Evolutionary conservation across 257 asterid species (phyloP), one percentile per base, ranked within the genome.

Genomic region (Nemophila menziesii): DNA sequence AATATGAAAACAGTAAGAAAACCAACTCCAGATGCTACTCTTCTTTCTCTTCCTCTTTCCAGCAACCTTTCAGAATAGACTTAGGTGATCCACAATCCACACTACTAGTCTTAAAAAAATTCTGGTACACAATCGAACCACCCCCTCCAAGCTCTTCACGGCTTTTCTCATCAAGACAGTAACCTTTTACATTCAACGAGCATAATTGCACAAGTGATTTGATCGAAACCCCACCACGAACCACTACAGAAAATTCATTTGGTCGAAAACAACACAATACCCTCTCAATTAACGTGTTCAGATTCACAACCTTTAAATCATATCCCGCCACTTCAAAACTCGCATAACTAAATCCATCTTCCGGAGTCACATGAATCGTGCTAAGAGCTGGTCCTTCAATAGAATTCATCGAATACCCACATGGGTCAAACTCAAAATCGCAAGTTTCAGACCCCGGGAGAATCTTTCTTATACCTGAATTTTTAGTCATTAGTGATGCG

Each of bases 321-420:
- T 83, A 83, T 1, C 95, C 95, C 14, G 79, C 79, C 10, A 86
- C 85, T 61, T 83, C 95, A 55, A 83, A 83, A 66, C 95, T 83
- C 0, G 95, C 93, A 9, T 83, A 83, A 27, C 93, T 83, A 44
- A 83, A 83, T 22, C 95, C 95, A 29, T 83, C 95, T 45, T 83
- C 95, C 0, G 95, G 95, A 0, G 95, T 83, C 22, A 83, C 72
- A 43, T 83, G 94, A 37, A 83, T 83, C 24, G 94, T 79, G 10
- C 92, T 79, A 2, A 79, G 20, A 0, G 95, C 93, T 39, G 51
- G 49, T 14, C 60, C 93, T 55, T 83, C 95, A 19, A 83, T 69
- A 16, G 94, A 77, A 50, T 83, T 83, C 94, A 83, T 83, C 22
- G 94, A 83, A 54, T 83, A 83, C 11, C 94, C 94, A 49, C 94